phyloP scores from a whole-genome alignment of 768 basidiomycete species.

The Boletellus sp. region DNA sequence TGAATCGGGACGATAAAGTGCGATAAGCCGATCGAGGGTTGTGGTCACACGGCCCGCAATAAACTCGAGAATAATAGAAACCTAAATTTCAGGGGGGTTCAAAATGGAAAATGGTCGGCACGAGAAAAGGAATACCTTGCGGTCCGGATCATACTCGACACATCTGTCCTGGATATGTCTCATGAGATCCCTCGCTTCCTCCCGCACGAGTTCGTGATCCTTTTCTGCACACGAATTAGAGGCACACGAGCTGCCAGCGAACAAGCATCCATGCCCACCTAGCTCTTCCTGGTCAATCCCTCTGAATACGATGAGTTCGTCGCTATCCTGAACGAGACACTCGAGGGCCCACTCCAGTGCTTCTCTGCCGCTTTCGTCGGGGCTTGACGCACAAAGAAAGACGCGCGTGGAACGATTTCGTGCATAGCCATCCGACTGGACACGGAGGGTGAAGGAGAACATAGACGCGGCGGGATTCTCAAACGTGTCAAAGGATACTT shows the following conservation, averaged over 20 bases:
- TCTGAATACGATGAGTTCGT: conserved; percentile 88
- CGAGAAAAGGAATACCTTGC: conserved; percentile 48
- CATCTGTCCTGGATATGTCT: conserved; percentile 75
- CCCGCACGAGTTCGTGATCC: conserved; percentile 71
- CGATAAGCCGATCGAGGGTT: conserved; percentile 88
- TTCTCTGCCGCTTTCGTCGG: conserved; percentile 83
- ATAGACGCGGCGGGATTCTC: conserved; percentile 77
- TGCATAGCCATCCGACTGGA: conserved; percentile 78
- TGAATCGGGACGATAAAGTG: conserved; percentile 87
- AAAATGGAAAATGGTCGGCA: background rate
- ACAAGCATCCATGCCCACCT: conserved; percentile 45
- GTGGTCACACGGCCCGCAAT: conserved; percentile 88
- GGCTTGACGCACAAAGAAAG: conserved; percentile 84
- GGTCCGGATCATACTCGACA: conserved; percentile 69
- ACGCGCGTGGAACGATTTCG: conserved; percentile 76
- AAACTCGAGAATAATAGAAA: conserved; percentile 91
- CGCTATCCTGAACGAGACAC: conserved; percentile 78
- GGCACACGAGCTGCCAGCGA: background rate
- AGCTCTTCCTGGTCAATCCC: conserved; percentile 87
- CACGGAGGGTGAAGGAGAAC: conserved; percentile 85
- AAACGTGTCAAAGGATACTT: conserved; percentile 83
- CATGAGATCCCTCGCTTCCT: conserved; percentile 85
- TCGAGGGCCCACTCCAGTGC: conserved; percentile 94
- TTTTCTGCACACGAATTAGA: conserved; percentile 45
- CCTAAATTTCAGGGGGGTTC: conserved; percentile 38